Base-by-base conservation (phyloP, 108 stramenopile species). In the Fistulifera solaris region DNA sequence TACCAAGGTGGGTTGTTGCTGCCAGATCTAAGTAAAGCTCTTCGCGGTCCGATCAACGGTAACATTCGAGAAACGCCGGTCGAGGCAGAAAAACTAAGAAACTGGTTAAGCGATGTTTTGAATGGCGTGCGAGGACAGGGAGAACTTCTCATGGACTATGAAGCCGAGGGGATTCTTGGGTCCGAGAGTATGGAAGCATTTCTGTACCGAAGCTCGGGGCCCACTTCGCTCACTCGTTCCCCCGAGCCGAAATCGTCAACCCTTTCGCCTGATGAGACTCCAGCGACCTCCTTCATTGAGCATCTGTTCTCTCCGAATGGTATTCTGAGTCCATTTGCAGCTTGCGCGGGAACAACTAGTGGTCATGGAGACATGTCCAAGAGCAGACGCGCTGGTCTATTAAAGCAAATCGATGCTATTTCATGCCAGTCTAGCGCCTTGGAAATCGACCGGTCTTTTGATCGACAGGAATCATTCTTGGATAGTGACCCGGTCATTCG, bases 161-260 rank as follows among this genome's bases (percentile, higher is more conserved):
- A 55, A 40, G 18, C n/a, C 18, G 17, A 15, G 15, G n/a, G 15
- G 23, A 48, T 59, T 2, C 28, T 59, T 27, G 27, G 48, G 17
- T 78, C 71, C 8, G 88, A 89, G 66, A 59, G 81, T n/a, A 74
- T 89, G 66, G 88, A 89, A 66, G 75, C 80, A 15, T 89, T 89
- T 68, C 57, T 89, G 56, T 89, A 83, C 64, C 70, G 75, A 43
- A 52, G 73, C 3, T 16, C 24, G 22, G 50, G 24, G 5, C 44
- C 44, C 3, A 35, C 31, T 8, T 35, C 31, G 31, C 31, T 35
- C 31, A 6, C 31, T 35, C 31, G 31, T 35, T 6, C 31, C 31
- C 31, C 31, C 3, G 31, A 35, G 3, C 31, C 3, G 8, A 35
- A 35, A 35, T 35, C 31, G 3, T 8, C 31, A 8, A 35, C 8